Conservation (phyloP, 2,329 filamentous ascomycete species). For the Hypomyces rosellus region DNA sequence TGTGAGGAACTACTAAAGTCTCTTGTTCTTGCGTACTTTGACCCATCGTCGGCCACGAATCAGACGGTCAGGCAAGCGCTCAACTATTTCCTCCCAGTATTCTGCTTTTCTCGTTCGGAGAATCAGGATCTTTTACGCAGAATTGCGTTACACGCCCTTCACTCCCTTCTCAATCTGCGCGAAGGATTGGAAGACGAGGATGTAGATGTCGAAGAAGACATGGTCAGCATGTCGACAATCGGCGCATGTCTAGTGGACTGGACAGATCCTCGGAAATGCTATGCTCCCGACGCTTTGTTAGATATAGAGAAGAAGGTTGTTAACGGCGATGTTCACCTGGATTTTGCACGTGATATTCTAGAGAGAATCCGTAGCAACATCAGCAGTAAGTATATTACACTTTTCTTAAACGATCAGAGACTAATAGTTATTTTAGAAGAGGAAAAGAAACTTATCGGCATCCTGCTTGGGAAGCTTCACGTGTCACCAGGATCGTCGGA, state of each 20-base stretch:
- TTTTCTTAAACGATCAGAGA: neutral
- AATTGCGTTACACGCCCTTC: slow-evolving; percentile 67
- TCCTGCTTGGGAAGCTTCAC: slow-evolving; percentile 76
- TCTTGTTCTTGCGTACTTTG: slow-evolving; percentile 81
- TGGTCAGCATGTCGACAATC: slow-evolving; percentile 72
- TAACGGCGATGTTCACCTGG: slow-evolving; percentile 73
- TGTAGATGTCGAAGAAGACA: slow-evolving; percentile 66
- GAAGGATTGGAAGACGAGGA: slow-evolving; percentile 71
- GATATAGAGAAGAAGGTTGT: slow-evolving; percentile 58
- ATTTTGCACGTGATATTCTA: slow-evolving; percentile 70
- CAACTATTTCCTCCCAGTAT: slow-evolving; percentile 91
- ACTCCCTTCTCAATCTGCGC: slow-evolving; percentile 65
- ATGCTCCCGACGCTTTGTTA: slow-evolving; percentile 40
- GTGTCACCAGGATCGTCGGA: slow-evolving; percentile 61
- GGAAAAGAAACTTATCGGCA: slow-evolving; percentile 75
- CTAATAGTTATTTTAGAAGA: slow-evolving; percentile 53
- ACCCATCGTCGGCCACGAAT: slow-evolving; percentile 73
- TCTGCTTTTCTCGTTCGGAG: slow-evolving; percentile 75
- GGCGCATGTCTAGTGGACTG: slow-evolving; percentile 84
- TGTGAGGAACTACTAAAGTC: slow-evolving; percentile 74
- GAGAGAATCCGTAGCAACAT: slow-evolving; percentile 63
- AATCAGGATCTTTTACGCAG: slow-evolving; percentile 78
- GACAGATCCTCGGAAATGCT: slow-evolving; percentile 86
- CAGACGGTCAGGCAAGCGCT: slow-evolving; percentile 78
- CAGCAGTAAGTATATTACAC: slow-evolving; percentile 51